Conservation (phyloP, 2,329 filamentous ascomycete species). For the Neocucurbitaria cava region DNA sequence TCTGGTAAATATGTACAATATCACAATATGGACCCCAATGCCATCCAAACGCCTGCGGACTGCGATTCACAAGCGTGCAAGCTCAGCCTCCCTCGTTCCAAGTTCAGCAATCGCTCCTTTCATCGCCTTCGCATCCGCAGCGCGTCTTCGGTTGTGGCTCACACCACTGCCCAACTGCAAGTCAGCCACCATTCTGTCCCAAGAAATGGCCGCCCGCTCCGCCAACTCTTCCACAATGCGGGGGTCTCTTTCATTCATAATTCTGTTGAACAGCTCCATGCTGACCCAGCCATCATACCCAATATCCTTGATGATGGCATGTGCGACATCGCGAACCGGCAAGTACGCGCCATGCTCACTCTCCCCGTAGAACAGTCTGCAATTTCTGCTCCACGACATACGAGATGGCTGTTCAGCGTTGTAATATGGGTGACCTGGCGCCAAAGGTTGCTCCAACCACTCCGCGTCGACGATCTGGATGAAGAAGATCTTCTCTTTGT, state of each 20-base stretch:
- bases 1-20: background rate
- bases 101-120: background rate
- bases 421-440: slow-evolving; percentile 65
- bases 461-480: slow-evolving; percentile 80
- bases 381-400: slow-evolving; percentile 84
- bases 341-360: slow-evolving; percentile 69
- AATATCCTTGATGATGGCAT: slow-evolving; percentile 67
- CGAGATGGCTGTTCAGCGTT: slow-evolving; percentile 63
- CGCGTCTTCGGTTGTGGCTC: background rate
- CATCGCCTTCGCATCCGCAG: background rate
- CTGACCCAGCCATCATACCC: slow-evolving; percentile 75
- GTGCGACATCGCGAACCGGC: slow-evolving; percentile 67
- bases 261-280: slow-evolving; percentile 72
- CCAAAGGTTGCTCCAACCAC: slow-evolving; percentile 64
- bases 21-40: background rate
- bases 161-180: slow-evolving; percentile 29
- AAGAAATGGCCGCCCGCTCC: slow-evolving; percentile 57
- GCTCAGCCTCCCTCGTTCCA: background rate
- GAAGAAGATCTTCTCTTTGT: slow-evolving; percentile 73
- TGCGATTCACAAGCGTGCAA: slow-evolving; percentile 9
- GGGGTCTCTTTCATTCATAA: slow-evolving; percentile 61
- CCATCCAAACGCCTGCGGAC: background rate
- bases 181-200: slow-evolving; percentile 58
- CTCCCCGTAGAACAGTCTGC: slow-evolving; percentile 72
- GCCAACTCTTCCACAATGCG: slow-evolving; percentile 64